Evolutionary conservation across 2,329 filamentous ascomycete species (phyloP), one percentile per base, ranked within the genome.

Genomic region (Aspergillus sp.): DNA sequence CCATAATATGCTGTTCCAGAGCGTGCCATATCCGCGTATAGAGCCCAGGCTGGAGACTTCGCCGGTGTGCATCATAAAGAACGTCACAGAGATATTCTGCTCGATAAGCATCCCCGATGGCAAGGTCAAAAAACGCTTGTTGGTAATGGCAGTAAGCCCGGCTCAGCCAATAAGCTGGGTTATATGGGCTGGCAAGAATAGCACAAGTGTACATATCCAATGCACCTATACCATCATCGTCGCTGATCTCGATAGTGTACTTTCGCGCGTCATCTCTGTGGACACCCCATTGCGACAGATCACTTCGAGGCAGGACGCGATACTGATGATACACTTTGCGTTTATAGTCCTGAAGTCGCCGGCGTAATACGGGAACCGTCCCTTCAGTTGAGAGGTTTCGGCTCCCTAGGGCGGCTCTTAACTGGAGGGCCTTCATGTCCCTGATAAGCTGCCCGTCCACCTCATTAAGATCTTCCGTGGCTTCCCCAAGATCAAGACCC

Each of bases 121-220:
- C 75, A 21, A 76, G 69, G 56, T 77, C 75, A 32, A 71, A 75
- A 43, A 69, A 67, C 1, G 67, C 72, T 49, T 68, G 67, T 38
- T 70, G 67, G 43, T 75, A 76, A 63, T 73, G 69, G 13, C 74
- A 70, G 56, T 73, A 77, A 12, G 73, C 73, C 9, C 75, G 67
- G 41, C 72, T 73, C 8, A 71, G 60, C 75, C 75, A 77, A 63
- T 76, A 76, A 3, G 73, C 57, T 8, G 75, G 74, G 47, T 76
- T 77, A 57, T 77, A 76, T 1, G 75, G 75, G 48, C 69, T 75
- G 17, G 73, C 56, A 8, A 66, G 57, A 39, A 76, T 71, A 17
- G 73, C 74, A 57, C 69, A 71, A 1, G 75, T 77, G 59, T 77
- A 77, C 68, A 77, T 72, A 28, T 76, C 72, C 9, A 76, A 61